Base-by-base conservation (phyloP, 2,329 filamentous ascomycete genomes). In the Fusarium incarnatum region DNA sequence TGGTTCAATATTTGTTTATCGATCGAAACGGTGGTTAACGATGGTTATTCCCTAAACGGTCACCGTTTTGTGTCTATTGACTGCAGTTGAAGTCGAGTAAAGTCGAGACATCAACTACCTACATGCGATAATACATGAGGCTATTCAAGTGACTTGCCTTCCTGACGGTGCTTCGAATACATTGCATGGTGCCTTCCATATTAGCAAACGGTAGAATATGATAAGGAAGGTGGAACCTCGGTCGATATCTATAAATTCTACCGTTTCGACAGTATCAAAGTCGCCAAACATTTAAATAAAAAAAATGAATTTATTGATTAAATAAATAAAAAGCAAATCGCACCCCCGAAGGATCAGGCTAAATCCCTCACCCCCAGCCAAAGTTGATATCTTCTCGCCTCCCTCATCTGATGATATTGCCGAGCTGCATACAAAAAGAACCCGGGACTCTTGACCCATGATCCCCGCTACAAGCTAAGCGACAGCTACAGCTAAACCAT, bases 31-130 rank as follows among this genome's bases (percentile, higher is more conserved):
- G 73, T 71, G 50, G 48, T 41, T 61, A 1, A 53, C 28, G 40
- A 45, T 45, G 46, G 63, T 52, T 27, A 45, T 45, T 49, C 40
- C 44, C 18, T n/a, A 62, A 75, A 75, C 56, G 65, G 71, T 75
- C 67, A 47, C 73, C 44, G 48, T 64, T 68, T 71, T 5, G 12
- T 54, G 12, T 16, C 8, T 18, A n/a, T 27, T 40, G 10, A 34
- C 12, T 15, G 13, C 27, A n/a, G 9, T 10, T 20, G 18, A 11
- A 20, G n/a, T n/a, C n/a, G n/a, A n/a, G n/a, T n/a, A n/a, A 23
- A 25, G 8, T 34, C 12, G 23, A n/a, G 18, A 27, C 6, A 16
- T 3, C 8, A 3, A n/a, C 32, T 28, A 27, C 18, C 20, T 28
- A 27, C 18, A 28, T 20, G 7, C 10, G 2, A 28, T 28, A 3